Conservation (phyloP, 345 rosid species). For the Lumnitzera littorea region DNA sequence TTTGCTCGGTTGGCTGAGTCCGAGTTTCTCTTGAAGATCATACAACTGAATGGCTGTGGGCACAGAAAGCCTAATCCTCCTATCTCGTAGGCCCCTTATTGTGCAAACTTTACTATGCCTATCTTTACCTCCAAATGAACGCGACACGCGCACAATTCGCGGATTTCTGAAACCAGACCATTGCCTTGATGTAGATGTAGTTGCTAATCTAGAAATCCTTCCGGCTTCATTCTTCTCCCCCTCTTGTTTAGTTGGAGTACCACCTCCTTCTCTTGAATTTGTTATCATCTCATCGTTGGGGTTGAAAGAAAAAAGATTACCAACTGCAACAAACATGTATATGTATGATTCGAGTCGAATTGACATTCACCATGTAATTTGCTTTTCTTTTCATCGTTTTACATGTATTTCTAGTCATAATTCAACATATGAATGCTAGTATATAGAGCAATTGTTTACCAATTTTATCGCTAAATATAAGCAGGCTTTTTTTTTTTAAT, state of each 20-base stretch:
- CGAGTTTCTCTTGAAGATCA: constrained; percentile 87
- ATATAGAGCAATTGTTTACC: no score
- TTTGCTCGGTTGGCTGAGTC: constrained; percentile 85
- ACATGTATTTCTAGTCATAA: no score
- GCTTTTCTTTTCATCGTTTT: no score
- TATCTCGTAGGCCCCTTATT: constrained; percentile 73
- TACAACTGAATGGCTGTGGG: constrained; percentile 89
- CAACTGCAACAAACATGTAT: no score
- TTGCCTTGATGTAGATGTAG: constrained; percentile 49
- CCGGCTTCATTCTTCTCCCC: constrained; percentile 20
- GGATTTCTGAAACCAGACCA: constrained; percentile 94
- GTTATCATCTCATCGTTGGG: constrained; percentile 34
- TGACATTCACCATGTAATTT: no score
- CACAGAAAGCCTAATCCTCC: constrained; percentile 86
- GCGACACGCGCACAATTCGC: constrained; percentile 80
- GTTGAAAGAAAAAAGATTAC: background rate
- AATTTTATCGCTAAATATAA: no score
- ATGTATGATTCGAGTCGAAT: no score
- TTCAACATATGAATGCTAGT: no score
- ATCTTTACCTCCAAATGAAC: constrained; percentile 91
- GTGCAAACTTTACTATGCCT: constrained; percentile 98
- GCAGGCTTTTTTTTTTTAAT: no score
- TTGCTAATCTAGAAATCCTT: constrained; percentile 10
- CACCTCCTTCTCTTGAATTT: constrained; percentile 39
- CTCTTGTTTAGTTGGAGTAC: constrained; percentile 46